phyloP scores from a whole-genome alignment of 2,329 filamentous ascomycete genomes.

The Exophiala oligosperma region DNA sequence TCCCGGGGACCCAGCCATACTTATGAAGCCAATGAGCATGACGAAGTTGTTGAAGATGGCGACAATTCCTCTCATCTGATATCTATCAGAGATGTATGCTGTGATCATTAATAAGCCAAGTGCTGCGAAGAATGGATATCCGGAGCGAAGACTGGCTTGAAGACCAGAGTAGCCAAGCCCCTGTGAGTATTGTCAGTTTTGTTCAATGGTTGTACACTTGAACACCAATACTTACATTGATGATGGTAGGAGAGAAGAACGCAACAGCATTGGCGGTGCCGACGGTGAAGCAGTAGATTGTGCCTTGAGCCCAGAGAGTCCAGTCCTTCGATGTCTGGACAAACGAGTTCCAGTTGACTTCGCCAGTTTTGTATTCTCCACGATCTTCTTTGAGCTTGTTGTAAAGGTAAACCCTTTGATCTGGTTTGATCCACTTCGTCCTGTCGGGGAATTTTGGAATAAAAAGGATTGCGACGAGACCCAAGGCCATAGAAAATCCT shows the following conservation, averaged over 20 bases:
- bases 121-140: conserved; percentile 12
- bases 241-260: conserved; percentile 13
- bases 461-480: conserved; percentile 5
- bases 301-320: conserved; percentile 9
- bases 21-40: conserved; percentile 14
- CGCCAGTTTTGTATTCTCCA: conserved; percentile 10
- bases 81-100: conserved; percentile 6
- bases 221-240: neutral
- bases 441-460: conserved; percentile 11
- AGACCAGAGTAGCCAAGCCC: conserved; percentile 13
- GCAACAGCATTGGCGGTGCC: conserved; percentile 9
- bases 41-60: conserved; percentile 10
- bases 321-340: conserved; percentile 4
- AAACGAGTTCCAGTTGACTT: conserved; percentile 3
- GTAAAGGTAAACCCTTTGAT: conserved; percentile 7
- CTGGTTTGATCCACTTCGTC: conserved; percentile 15
- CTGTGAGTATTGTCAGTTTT: neutral
- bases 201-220: neutral
- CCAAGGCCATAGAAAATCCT: conserved; percentile 6
- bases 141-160: conserved; percentile 9
- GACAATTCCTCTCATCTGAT: conserved; percentile 4
- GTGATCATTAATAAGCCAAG: conserved; percentile 9
- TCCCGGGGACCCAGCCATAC: neutral
- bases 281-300: conserved; percentile 11
- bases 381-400: conserved; percentile 10